phyloP scores from a whole-genome alignment of 805 yeast genomes.

The Candida sakaeoensis region DNA sequence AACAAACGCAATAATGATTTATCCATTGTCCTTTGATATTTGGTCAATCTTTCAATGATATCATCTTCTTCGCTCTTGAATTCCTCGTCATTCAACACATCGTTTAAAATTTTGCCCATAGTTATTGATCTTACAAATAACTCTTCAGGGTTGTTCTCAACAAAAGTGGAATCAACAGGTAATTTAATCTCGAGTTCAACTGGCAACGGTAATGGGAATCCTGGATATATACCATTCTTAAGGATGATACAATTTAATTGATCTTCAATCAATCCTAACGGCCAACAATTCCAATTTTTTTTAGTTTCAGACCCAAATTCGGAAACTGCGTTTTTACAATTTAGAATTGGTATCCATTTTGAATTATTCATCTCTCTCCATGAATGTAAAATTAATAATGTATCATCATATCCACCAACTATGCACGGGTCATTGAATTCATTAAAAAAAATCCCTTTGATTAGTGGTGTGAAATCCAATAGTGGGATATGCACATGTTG shows the following conservation, averaged over 20 bases:
- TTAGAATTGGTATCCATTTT: constrained; percentile 82
- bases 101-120: constrained; percentile 59
- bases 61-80: constrained; percentile 30
- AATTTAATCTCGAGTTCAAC: constrained; percentile 68
- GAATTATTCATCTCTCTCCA: constrained; percentile 81
- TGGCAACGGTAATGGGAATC: constrained; percentile 81
- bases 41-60: constrained; percentile 47
- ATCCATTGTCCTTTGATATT: constrained; percentile 60
- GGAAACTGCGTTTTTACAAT: constrained; percentile 44
- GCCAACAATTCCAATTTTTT: constrained; percentile 75
- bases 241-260: constrained; percentile 70
- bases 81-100: constrained; percentile 35
- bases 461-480: constrained; percentile 25
- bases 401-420: constrained; percentile 69
- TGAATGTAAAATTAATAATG: constrained; percentile 61
- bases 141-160: constrained; percentile 54
- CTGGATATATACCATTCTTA: constrained; percentile 60
- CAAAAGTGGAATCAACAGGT: constrained; percentile 43
- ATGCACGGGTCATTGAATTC: constrained; percentile 88
- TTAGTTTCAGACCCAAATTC: constrained; percentile 47
- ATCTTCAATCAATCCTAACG: constrained; percentile 71
- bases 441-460: constrained; percentile 78
- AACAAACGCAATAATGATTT: constrained; percentile 73
- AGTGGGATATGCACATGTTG: constrained; percentile 39
- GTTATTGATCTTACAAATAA: constrained; percentile 56